Conservation (phyloP, 208 protist species). For the Balamuthia mandrillaris region DNA sequence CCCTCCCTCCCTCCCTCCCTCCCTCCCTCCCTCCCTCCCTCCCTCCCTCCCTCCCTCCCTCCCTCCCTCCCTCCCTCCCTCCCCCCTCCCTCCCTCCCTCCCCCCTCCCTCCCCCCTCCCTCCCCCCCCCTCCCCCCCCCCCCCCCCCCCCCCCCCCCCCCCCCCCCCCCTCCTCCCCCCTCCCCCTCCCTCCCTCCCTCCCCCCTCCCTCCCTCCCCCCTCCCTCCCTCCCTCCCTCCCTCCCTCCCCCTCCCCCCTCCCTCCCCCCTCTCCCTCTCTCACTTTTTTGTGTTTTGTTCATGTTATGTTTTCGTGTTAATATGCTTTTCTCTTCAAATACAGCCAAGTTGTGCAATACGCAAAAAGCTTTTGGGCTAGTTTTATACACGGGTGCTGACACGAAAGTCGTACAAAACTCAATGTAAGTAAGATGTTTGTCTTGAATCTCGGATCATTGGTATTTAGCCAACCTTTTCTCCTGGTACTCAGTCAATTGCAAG, state of each 20-base stretch:
- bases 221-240: no score
- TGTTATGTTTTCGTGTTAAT: background rate
- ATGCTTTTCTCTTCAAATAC: background rate
- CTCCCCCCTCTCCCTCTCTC: no score
- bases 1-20: no score
- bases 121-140: no score
- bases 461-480: background rate
- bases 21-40: slow-evolving; percentile 8
- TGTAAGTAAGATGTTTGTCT: background rate
- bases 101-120: no score
- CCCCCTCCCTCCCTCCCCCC: no score
- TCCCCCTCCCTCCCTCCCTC: no score
- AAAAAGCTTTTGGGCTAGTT: slow-evolving; percentile 78
- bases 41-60: background rate
- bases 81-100: no score
- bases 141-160: no score
- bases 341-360: slow-evolving; percentile 77
- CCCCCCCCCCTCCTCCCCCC: no score
- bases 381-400: slow-evolving; percentile 86
- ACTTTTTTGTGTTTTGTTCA: background rate
- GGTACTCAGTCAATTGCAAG: slow-evolving; percentile 34
- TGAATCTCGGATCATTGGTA: background rate
- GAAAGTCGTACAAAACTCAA: slow-evolving; percentile 38
- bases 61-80: no score
- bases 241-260: no score